Base-by-base conservation (phyloP, 163 green algal species). In the Scenedesmus sp. region DNA sequence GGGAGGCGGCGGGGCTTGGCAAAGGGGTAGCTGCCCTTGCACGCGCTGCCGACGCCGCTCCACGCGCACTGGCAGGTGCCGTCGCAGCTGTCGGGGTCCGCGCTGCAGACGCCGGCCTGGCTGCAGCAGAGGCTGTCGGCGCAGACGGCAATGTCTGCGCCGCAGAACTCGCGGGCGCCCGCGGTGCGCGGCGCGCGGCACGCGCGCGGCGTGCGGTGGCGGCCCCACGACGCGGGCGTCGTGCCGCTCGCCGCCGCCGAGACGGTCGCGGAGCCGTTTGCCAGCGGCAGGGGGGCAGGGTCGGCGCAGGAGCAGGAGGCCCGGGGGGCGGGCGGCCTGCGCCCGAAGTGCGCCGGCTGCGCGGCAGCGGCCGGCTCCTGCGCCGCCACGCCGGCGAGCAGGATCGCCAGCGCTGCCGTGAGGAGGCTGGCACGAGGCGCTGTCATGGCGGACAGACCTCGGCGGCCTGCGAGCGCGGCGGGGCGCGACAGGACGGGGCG, bases 41-140 rank as follows among this genome's bases (percentile, higher is more conserved):
- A 75, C 1, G n/a, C 28, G 48, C 28, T 47, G 28, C 65, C 65
- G 6, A 62, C 17, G 20, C 65, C 65, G 28, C 45, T 63, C 20
- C 15, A 75, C 20, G 28, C 26, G 33, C 65, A 75, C 42, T 75
- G 65, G 31, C 65, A 75, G 18, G 65, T 75, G 39, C 65, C 65
- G 26, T 62, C 65, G 24, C 65, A 75, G 2, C n/a, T 2, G 4
- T 4, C 29, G 4, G 65, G 20, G 47, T 62, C 39, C 3, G 7
- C n/a, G 22, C 13, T 44, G 65, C 65, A 75, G 26, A 75, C 56
- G 28, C 65, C 65, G 20, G 29, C 47, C 33, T 75, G 65, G 47
- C 65, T 33, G 48, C 65, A 75, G 65, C 65, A 75, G 15, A 47
- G 47, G 18, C 65, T 47, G 45, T 75, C 33, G 13, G 4, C 26